Evolutionary conservation across 2,329 filamentous ascomycete species (phyloP).

Genomic region (Magnaporthiopsis incrustans): DNA sequence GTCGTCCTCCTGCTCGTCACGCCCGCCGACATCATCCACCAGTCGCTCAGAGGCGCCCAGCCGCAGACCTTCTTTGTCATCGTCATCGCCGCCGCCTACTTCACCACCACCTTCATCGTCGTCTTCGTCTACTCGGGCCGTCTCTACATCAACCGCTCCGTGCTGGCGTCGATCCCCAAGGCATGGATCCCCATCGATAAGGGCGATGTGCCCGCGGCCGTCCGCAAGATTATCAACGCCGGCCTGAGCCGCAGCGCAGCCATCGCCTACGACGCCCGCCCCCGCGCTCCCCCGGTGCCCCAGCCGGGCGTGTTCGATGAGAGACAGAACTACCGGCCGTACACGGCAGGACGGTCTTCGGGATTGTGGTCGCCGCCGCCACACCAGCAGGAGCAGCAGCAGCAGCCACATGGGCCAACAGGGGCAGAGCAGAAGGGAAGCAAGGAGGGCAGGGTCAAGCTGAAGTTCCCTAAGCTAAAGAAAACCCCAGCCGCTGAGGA

Average conservation of each 20-base stretch:
- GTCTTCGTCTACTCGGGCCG: conserved; percentile 72
- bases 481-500: conserved; percentile 14
- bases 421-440: conserved; percentile 7
- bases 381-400: neutral
- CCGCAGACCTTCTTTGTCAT: conserved; percentile 56
- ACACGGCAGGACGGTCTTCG: neutral
- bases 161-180: conserved; percentile 77
- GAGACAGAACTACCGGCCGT: conserved; percentile 8
- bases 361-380: neutral
- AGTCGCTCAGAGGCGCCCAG: conserved; percentile 43
- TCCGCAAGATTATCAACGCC: conserved; percentile 67
- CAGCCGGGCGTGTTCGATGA: conserved; percentile 12
- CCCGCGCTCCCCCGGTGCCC: conserved; percentile 41
- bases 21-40: conserved; percentile 72
- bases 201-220: conserved; percentile 67
- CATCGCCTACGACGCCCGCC: conserved; percentile 70
- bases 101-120: conserved; percentile 62
- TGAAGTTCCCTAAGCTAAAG: conserved; percentile 10
- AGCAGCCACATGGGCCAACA: conserved; percentile 3
- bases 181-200: conserved; percentile 79
- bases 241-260: conserved; percentile 69
- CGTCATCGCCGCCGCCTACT: conserved; percentile 72
- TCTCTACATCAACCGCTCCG: conserved; percentile 78
- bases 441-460: conserved; percentile 2
- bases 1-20: conserved; percentile 69